Percentiles rank a stretch among this genome's conserved stretches.
Conservation (phyloP, 2,329 filamentous ascomycete species). For the Cryphonectria parasitica region DNA sequence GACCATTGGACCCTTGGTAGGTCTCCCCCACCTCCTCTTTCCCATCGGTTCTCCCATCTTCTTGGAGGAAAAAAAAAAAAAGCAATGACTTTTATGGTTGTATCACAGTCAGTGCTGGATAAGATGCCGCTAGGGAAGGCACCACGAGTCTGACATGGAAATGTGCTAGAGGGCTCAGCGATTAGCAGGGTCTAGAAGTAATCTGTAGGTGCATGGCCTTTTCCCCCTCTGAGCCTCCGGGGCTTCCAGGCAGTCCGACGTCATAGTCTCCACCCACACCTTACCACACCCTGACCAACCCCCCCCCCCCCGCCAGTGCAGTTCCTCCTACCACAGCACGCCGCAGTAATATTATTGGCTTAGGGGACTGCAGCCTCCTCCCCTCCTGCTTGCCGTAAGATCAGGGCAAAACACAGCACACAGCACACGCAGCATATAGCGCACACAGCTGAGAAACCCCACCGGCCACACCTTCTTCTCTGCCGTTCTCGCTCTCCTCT, state of each 20-base stretch:
- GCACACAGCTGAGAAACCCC: not conserved
- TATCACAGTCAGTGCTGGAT: not conserved
- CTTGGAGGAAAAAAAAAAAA: not conserved
- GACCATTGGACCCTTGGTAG: not conserved
- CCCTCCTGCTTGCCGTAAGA: not conserved
- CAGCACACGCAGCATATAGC: not conserved
- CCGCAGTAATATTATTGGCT: not conserved
- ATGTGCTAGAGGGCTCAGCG: not conserved
- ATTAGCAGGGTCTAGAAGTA: conserved; percentile 6
- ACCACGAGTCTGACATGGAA: not conserved
- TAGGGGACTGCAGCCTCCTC: not conserved
- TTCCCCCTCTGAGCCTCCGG: not conserved
- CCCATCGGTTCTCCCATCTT: not conserved
- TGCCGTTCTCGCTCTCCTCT: not conserved
- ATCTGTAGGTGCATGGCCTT: conserved; percentile 5
- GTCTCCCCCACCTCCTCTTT: too few relatives aligned
- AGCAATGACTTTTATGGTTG: not conserved
- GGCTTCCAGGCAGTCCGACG: not conserved
- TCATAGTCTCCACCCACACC: not conserved
- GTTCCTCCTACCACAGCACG: not conserved
- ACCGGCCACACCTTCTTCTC: not conserved
- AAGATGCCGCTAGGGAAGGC: not conserved
- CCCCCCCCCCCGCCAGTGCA: not conserved
- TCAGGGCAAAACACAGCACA: not conserved
- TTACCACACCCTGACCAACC: not conserved